A percentile compares a stretch with the other conserved stretches of the same genome.
These are phyloP conservation scores for Exobasidium cylindrosporum DNA, from an alignment of 1,284 basidiomycete species.

Conservation along the genomic window DNA sequence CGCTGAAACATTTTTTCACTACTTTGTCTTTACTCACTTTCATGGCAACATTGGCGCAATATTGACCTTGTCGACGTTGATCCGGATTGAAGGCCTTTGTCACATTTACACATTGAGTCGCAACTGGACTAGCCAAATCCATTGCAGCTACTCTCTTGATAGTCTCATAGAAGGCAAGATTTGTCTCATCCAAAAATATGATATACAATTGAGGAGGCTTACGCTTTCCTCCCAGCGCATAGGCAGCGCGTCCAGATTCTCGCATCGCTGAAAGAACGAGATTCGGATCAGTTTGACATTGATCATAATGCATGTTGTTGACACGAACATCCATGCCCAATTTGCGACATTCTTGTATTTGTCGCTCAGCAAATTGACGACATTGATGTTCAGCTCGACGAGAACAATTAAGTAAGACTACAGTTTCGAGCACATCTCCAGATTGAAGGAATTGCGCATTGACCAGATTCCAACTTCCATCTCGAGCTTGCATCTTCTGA, in stretches of 20 bases:
- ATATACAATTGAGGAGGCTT: conserved; percentile 35
- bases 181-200: conserved; percentile 28
- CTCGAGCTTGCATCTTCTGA: conserved; percentile 53
- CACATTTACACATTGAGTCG: conserved; percentile 48
- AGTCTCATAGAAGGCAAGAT: conserved; percentile 55
- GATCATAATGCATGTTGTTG: not conserved
- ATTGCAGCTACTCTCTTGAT: conserved; percentile 57
- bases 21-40: conserved; percentile 27
- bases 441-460: conserved; percentile 23
- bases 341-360: not conserved
- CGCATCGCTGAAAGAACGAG: conserved; percentile 16
- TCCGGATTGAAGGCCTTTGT: conserved; percentile 29
- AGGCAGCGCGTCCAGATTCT: conserved; percentile 17
- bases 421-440: conserved; percentile 23
- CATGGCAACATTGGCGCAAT: conserved; percentile 57
- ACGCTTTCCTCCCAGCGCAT: conserved; percentile 4
- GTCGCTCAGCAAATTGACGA: not conserved
- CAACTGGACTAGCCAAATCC: conserved; percentile 51
- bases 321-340: not conserved
- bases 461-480: conserved; percentile 38
- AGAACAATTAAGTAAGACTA: conserved; percentile 36
- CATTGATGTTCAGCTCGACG: not conserved
- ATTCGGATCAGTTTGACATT: conserved; percentile 1
- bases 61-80: conserved; percentile 55
- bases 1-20: too few species aligned